Base-by-base conservation (phyloP, 495 filamentous ascomycete genomes). In the Penicillium turbatum region DNA sequence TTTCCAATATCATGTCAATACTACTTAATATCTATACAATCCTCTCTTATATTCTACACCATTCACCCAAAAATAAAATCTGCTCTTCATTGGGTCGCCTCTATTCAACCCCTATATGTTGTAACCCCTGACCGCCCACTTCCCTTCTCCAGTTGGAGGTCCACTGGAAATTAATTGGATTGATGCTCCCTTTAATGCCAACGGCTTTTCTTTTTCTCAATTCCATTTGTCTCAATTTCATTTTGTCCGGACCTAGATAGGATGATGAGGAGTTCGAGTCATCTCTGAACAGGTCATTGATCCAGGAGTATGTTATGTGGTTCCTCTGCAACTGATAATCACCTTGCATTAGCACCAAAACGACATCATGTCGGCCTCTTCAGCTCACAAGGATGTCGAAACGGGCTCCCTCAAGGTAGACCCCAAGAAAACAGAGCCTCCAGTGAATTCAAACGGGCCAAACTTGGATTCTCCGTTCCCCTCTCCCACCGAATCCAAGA, bases 391-490 rank as follows among this genome's bases (percentile, higher is more conserved):
- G 59, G 62, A 56, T 53, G 60, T 57, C 34, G 65, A 67, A 31
- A 55, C 44, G n/a, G 29, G 44, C 21, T 41, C 57, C 26, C 52
- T 56, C 46, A 60, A 59, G 16, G 42, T 51, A 13, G 57, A 66
- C 35, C 47, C 47, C 12, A 65, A 62, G 43, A 64, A 49, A n/a
- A 62, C 61, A 21, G 61, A 68, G 24, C 56, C 64, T 1, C 53
- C 60, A 11, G 46, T 55, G 9, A 40, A 59, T 24, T 62, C 64
- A 15, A 62, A 62, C 40, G 55, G 40, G 16, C 39, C 62, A 37
- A 69, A 64, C 50, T 43, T 70, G 41, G 61, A 65, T 11, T 67
- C 71, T 7, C 61, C 69, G 13, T 63, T 71, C 45, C 71, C 66
- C 47, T 72, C 71, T 37, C 68, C 68, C 0, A 70, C 70, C 31